A percentile compares a stretch with the other conserved stretches of the same genome.
Conservation (phyloP, 1,139 yeast species). For the Geotrichum europaeum region DNA sequence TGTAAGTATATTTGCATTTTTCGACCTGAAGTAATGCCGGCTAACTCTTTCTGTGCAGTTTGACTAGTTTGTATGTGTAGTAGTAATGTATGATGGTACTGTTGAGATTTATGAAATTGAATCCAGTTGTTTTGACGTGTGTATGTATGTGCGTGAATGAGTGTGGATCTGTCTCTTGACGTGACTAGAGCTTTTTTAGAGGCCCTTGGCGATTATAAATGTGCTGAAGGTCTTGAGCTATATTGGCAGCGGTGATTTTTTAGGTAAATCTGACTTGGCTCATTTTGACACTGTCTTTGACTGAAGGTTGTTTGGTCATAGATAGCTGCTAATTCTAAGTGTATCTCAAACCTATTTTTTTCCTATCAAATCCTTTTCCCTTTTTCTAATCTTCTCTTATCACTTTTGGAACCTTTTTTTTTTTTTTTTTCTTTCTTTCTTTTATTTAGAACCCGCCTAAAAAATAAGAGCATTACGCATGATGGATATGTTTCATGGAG, state of each 20-base stretch:
- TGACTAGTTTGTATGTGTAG: constrained; percentile 3
- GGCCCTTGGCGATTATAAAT: background rate
- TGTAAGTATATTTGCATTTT: constrained; percentile 2
- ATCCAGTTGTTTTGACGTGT: background rate
- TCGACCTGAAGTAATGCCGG: background rate
- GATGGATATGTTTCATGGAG: background rate
- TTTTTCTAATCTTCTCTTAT: background rate
- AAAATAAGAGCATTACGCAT: background rate
- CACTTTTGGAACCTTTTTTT: background rate
- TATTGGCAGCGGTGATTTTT: background rate
- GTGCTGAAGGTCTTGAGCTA: background rate
- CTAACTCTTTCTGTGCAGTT: constrained; percentile 7
- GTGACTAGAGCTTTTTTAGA: background rate
- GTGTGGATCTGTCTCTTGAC: background rate
- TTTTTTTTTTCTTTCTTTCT: background rate
- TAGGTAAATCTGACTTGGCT: background rate
- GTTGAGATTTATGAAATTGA: background rate
- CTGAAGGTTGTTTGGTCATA: background rate
- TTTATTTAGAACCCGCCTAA: background rate
- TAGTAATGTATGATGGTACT: background rate
- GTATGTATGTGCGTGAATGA: background rate
- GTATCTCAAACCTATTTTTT: background rate
- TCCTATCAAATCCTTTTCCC: background rate
- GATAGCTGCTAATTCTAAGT: background rate
- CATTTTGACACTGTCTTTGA: background rate